Base-by-base conservation (phyloP, 331 rosid species). In the Prunus yedoensis region DNA sequence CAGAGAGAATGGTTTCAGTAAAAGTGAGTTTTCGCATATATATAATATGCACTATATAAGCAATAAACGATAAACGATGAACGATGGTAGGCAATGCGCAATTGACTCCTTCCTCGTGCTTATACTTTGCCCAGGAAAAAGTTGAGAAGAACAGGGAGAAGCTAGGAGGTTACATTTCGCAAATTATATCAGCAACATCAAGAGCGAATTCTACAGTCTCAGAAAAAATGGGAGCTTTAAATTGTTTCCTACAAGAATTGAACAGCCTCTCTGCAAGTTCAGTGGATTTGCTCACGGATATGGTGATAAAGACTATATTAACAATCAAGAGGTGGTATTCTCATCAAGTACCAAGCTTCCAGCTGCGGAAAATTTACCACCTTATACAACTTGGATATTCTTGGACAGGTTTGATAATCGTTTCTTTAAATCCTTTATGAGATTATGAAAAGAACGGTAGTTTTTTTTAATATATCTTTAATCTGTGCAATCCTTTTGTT, bases 351-450 rank as follows among this genome's bases (percentile, higher is more conserved):
- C 82, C 76, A 89, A 86, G 86, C 91, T 94, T 70, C 92, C 95
- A 56, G 64, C 49, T 76, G 76, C 83, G 65, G 90, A 88, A 69
- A 90, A 81, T 80, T 75, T 94, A 75, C 97, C 96, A 4, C 90
- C 96, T 49, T 94, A 89, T 83, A 89, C 97, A n/a, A 89, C 99
- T n/a, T 94, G 99, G 99, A 91, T 90, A 74, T 94, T 90, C 86
- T 85, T 94, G 89, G 93, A 87, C 73, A 94, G 96, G 99, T 89
- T 74, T 12, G 5, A 67, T 75, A 57, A 71, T 7, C 13, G 15
- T 25, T 27, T 6, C 12, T 27, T 16, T 73, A 10, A 28, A 10
- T 3, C 10, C 7, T 71, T 13, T 62, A 46, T 58, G 67, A 63
- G 1, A 63, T 63, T 6, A 63, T n/a, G 52, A 27, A 65, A 65